Evolutionary conservation across 78 protist genomes (phyloP), one percentile per base, ranked within the genome.

Genomic region (Thecamonas trahens): DNA sequence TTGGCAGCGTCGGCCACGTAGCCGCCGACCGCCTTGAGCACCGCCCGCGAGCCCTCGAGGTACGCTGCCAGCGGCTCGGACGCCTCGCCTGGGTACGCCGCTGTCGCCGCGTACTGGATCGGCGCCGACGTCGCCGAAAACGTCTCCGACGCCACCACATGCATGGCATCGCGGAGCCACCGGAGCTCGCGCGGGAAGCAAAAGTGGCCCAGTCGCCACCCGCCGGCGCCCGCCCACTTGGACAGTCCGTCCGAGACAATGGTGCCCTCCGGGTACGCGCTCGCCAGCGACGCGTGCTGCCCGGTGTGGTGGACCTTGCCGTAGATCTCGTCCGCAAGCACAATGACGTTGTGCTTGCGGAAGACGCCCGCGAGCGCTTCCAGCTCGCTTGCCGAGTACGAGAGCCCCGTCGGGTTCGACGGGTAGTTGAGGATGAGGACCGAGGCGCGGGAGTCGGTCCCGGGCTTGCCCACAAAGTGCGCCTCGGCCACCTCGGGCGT

Each of bases 201-300:
- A 18, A 17, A 8, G 9, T 17, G 31, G 38, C 70, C 70, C 8
- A 66, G 26, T 9, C 70, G 54, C 70, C 70, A 66, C 5, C 70
- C 70, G 6, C 70, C 70, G 38, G 70, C 54, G 9, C 70, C 70
- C n/a, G 31, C 7, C 70, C 70, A 66, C 58, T 66, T 66, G 11
- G 70, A 66, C 22, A 66, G 38, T 3, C 70, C 70, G 31, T 6
- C 9, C 28, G 53, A 44, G 31, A 40, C 55, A 9, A 66, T 66
- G n/a, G 70, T 66, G 22, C 70, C 11, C 22, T 66, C 70, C 9
- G 70, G 70, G 38, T 49, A 66, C 31, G 15, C 7, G 28, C 18
- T 3, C 38, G 70, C 54, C 54, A 66, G 24, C 38, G 70, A 66
- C 37, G 7, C 15, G 26, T 49, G 61, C 50, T 5, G 5, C 47